These are phyloP conservation scores for Decorospora gaudefroyi DNA, from an alignment of 2,329 filamentous ascomycete species.

Conservation along the genomic window DNA sequence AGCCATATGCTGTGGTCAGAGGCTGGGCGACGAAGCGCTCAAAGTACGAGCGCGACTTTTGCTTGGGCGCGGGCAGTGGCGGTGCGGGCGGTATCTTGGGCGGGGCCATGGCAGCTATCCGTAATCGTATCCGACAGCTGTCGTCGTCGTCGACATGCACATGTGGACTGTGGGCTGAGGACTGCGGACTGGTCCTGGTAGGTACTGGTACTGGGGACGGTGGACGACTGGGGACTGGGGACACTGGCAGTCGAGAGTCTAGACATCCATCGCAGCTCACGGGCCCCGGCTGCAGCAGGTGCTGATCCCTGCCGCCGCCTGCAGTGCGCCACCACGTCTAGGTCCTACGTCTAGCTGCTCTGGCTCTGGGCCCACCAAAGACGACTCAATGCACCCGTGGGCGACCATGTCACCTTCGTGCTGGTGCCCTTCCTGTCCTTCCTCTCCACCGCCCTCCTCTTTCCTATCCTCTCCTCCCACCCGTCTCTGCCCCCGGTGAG, in stretches of 20 bases:
- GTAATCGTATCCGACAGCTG: constrained; percentile 11
- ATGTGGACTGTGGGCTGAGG: no score
- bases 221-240: no score
- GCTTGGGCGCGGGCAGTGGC: constrained; percentile 44
- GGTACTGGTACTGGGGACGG: no score
- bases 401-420: constrained; percentile 19
- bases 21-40: constrained; percentile 61
- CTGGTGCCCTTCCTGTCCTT: no score
- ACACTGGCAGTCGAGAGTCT: no score
- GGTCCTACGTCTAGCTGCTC: constrained; percentile 12
- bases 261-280: constrained; percentile 16
- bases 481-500: constrained; percentile 18
- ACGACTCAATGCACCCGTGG: constrained; percentile 10
- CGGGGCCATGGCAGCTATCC: constrained; percentile 15
- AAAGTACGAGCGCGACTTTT: constrained; percentile 45
- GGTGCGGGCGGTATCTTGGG: constrained; percentile 40
- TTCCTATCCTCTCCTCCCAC: constrained; percentile 3
- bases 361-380: constrained; percentile 9
- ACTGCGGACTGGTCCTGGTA: no score
- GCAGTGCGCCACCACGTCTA: constrained; percentile 17
- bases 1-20: constrained; percentile 56
- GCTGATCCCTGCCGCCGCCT: constrained; percentile 5
- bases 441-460: constrained; percentile 8
- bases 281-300: no score
- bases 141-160: no score